These are phyloP conservation scores for Sarcocystis neurona DNA, from an alignment of 169 alveolate species.

Conservation along the genomic window DNA sequence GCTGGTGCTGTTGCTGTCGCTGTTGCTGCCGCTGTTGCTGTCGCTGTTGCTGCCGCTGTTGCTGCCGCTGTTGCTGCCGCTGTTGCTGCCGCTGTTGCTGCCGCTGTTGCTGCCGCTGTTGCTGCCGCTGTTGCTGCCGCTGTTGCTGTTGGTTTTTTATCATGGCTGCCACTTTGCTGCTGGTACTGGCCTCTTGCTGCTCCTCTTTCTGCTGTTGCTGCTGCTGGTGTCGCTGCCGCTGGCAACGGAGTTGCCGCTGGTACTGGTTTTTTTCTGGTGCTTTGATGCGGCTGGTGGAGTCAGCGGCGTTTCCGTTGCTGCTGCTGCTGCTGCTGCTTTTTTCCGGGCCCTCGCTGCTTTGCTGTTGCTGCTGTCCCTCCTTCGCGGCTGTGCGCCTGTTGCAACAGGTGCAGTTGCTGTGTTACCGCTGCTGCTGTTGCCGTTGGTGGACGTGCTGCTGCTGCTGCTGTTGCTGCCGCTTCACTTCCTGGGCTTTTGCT, in stretches of 20 bases:
- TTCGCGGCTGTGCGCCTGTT: not conserved
- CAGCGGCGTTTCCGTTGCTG: not conserved
- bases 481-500: not conserved
- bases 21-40: too few relatives aligned
- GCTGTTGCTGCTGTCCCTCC: not conserved
- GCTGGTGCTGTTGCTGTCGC: too few relatives aligned
- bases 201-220: too few relatives aligned
- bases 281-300: not conserved
- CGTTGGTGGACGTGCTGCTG: not conserved
- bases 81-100: too few relatives aligned
- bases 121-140: too few relatives aligned
- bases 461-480: not conserved
- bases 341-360: not conserved
- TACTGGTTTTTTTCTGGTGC: not conserved
- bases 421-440: not conserved
- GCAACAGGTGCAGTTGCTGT: not conserved
- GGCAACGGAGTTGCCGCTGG: not conserved
- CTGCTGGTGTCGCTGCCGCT: constrained; percentile 22
- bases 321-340: not conserved
- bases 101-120: too few relatives aligned
- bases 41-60: too few relatives aligned
- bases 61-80: too few relatives aligned
- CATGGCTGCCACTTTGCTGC: too few relatives aligned
- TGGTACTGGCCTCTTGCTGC: too few relatives aligned
- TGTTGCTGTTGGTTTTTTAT: too few relatives aligned